Base-by-base conservation (phyloP, 2,329 filamentous ascomycete genomes). In the Monosporascus sp. region DNA sequence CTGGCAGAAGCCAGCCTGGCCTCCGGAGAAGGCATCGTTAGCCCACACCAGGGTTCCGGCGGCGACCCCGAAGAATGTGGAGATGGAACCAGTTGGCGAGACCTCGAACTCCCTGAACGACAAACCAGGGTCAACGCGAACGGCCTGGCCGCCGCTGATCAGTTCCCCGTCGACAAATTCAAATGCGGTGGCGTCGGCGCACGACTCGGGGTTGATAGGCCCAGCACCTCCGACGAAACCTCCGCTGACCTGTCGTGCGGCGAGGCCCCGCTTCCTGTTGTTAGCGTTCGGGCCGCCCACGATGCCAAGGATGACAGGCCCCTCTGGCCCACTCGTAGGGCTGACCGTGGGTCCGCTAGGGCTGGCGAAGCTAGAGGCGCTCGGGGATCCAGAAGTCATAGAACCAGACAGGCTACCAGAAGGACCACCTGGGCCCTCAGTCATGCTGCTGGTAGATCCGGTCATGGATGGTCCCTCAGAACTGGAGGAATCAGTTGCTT, bases 221-320 rank as follows among this genome's bases (percentile, higher is more conserved):
- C 57, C 57, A 14, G 54, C 57, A 41, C 47, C 52, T 24, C 52
- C 56, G 41, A 61, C 17, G 45, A 58, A 60, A 7, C 52, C 44
- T 9, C 49, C 46, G 35, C 22, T 24, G 25, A 46, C 37, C 35
- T 55, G 52, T 38, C 52, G 56, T 3, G 22, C 17, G 2, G 43
- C 20, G 15, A 25, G 43, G 11, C 3, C 22, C 22, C 24, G 43
- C 43, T n/a, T 43, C 6, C 6, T 24, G 43, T 46, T 31, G 18
- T 24, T n/a, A 38, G n/a, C 15, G 50, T 39, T 31, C n/a, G 37
- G 8, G 14, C 39, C 49, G 37, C 49, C 49, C 4, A n/a, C 37
- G 18, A 41, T 35, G 31, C 9, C 31, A 35, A 35, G 31, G 31
- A 35, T 11, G 31, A 35, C 5, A 35, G 31, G 31, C 0, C 31